These are phyloP conservation scores for Lentinula detonsa DNA, from an alignment of 768 basidiomycete species.

Conservation along the genomic window DNA sequence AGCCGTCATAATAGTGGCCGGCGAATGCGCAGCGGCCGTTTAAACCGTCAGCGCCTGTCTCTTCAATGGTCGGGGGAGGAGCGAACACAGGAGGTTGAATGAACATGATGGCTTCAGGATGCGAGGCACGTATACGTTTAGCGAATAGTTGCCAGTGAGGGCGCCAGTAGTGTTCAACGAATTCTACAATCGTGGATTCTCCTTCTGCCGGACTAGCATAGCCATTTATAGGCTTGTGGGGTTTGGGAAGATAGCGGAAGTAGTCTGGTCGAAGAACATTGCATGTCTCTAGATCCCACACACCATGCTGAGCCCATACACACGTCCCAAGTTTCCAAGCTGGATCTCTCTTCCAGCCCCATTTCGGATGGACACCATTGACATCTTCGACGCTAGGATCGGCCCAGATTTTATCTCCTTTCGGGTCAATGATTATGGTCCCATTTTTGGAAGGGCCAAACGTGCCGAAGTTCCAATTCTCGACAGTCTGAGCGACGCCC, in stretches of 20 bases:
- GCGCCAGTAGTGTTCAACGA: constrained; percentile 75
- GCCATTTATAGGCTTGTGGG: neutral
- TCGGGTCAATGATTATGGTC: constrained; percentile 77
- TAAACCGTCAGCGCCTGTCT: constrained; percentile 32
- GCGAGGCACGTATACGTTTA: constrained; percentile 52
- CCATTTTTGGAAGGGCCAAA: constrained; percentile 77
- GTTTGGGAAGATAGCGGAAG: constrained; percentile 47
- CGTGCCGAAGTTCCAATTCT: constrained; percentile 73
- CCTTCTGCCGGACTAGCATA: neutral
- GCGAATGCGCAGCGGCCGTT: constrained; percentile 69
- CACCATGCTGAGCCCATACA: constrained; percentile 83
- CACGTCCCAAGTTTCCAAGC: constrained; percentile 74
- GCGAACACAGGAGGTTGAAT: constrained; percentile 90
- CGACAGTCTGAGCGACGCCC: constrained; percentile 78
- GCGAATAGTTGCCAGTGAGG: constrained; percentile 60
- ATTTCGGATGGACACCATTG: constrained; percentile 55
- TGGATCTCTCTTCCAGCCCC: constrained; percentile 78
- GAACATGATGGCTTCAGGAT: constrained; percentile 85
- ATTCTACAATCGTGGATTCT: constrained; percentile 40
- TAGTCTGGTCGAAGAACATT: constrained; percentile 68
- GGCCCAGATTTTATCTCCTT: constrained; percentile 75
- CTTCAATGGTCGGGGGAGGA: constrained; percentile 57
- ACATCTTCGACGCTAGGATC: constrained; percentile 39
- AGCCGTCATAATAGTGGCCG: constrained; percentile 91
- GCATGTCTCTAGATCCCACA: constrained; percentile 78